These are phyloP conservation scores for Trichoderma asperellum DNA, from an alignment of 2,329 filamentous ascomycete genomes.

Conservation along the genomic window DNA sequence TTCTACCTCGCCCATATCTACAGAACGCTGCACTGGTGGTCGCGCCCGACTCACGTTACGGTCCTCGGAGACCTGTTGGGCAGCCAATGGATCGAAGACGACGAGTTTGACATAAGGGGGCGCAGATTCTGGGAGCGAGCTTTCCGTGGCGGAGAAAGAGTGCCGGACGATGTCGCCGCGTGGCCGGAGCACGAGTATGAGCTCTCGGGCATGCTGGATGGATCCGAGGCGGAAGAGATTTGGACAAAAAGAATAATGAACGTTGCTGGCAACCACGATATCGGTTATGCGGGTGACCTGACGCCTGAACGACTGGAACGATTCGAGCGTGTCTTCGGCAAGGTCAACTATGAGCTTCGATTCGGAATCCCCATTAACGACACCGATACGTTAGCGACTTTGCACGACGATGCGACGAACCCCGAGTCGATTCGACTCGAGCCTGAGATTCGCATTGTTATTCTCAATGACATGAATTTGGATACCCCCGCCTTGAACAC, in stretches of 20 bases:
- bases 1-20: constrained; percentile 94
- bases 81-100: constrained; percentile 90
- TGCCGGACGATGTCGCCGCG: constrained; percentile 59
- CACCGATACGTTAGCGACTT: constrained; percentile 45
- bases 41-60: constrained; percentile 80
- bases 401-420: constrained; percentile 49
- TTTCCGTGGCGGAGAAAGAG: constrained; percentile 68
- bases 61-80: constrained; percentile 91
- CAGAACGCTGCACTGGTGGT: constrained; percentile 81
- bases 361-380: constrained; percentile 62
- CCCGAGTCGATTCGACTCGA: constrained; percentile 52
- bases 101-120: constrained; percentile 77
- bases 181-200: constrained; percentile 56
- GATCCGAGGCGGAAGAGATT: constrained; percentile 47
- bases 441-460: constrained; percentile 78
- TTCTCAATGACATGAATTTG: constrained; percentile 92
- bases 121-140: constrained; percentile 79
- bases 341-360: constrained; percentile 85
- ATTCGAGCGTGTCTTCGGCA: constrained; percentile 85
- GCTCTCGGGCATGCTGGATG: constrained; percentile 54
- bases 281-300: constrained; percentile 93
- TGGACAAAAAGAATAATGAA: constrained; percentile 86
- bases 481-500: constrained; percentile 75
- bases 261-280: constrained; percentile 91
- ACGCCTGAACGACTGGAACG: constrained; percentile 73